Evolutionary conservation across 345 rosid species (phyloP).

Genomic region (Eucalyptus leucophloia): DNA sequence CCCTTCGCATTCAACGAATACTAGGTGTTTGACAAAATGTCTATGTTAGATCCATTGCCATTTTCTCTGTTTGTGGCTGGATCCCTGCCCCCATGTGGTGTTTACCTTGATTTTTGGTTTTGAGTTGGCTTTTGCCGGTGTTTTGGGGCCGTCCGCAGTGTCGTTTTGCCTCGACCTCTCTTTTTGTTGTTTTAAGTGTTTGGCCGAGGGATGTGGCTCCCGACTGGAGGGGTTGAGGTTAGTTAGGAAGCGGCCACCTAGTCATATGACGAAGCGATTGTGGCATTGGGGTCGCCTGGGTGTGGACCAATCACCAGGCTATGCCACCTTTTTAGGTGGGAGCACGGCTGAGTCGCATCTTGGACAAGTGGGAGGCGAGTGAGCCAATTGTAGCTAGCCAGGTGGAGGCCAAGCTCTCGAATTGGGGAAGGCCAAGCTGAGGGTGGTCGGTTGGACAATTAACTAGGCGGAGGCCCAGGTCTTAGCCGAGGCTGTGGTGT

Average conservation of each 20-base stretch:
- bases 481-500: no score
- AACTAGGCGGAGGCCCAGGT: no score
- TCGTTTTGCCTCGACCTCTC: background rate
- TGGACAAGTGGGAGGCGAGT: no score
- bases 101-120: background rate
- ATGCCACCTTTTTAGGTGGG: no score
- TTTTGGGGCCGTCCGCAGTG: rapidly evolving
- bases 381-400: no score
- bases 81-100: no score
- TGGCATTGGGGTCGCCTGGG: background rate
- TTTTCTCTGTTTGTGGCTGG: no score
- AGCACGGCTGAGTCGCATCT: no score
- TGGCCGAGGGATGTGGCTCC: background rate
- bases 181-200: background rate
- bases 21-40: background rate
- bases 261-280: background rate
- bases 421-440: no score
- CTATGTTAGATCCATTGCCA: background rate
- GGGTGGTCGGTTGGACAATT: no score
- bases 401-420: no score
- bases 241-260: background rate
- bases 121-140: no score
- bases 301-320: background rate
- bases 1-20: background rate
- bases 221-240: background rate